Evolutionary conservation across 257 asterid genomes (phyloP), one percentile per base, ranked within the genome.

Genomic region (Solanum chaucha): DNA sequence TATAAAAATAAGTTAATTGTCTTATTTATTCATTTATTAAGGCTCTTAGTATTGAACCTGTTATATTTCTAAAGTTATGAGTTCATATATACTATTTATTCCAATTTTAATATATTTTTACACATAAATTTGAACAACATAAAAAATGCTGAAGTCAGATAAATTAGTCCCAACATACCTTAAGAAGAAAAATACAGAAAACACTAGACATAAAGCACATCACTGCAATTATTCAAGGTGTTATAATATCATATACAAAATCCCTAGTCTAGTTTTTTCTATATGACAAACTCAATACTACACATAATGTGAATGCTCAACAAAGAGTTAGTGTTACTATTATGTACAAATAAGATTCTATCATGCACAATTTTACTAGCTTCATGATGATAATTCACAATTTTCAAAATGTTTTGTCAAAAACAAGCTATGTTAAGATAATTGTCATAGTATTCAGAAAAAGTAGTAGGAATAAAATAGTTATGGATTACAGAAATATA

Each of bases 401-500:
- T 14, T 70, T 70, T 14, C 5, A 30, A 30, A 70, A 30, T 28
- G 12, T 13, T 9, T 70, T 8, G 10, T 19, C 1, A 19, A 6
- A 58, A 8, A 58, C 22, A 58, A 58, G 22, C 10, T 70, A 70
- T 70, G 12, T 70, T 22, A 30, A 70, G 40, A 70, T 30, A 65
- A 65, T 2, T 5, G 15, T 65, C 58, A 24, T 26, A 24, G 72
- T 65, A 7, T 65, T 65, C 8, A 24, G 19, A 24, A 65, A 65
- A 65, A 65, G 19, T 26, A 26, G 6, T 24, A 65, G 35, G 3
- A 32, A 65, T 26, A 30, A 70, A 70, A 14, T 35, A 30, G n/a
- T 35, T 82, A 85, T 84, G 30, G 87, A 82, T 64, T 87, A 84
- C 64, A 89, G 32, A 88, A 89, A 86, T 22, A 75, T 87, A 40